Evolutionary conservation across 1,139 yeast species (phyloP), one percentile per base, ranked within the genome.

Genomic region (Zhuliangozyma blackwelliae): DNA sequence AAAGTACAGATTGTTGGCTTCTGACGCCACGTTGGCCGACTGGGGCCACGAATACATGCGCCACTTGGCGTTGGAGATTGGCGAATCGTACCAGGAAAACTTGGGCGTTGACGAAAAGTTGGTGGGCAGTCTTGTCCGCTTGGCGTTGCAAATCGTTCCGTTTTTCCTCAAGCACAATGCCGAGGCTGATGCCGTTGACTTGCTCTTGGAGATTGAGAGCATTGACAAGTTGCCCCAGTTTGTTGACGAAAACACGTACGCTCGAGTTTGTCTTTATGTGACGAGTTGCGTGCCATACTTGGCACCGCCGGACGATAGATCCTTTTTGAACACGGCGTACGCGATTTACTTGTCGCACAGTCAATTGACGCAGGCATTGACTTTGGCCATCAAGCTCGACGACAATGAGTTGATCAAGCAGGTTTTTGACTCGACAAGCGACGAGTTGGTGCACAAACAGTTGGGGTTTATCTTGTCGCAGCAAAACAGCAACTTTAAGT

Each of bases 11-110:
- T 68, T 94, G 48, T 65, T 82, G 44, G 77, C 95, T 4, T 45
- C 54, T 7, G 61, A 63, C 33, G 79, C 72, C 36, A 72, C 78
- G 29, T 76, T 88, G 46, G 82, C 82, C 35, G 86, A 82, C 49
- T 94, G 98, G 98, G 99, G 98, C 31, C 98, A 94, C 59, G 98
- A 92, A 61, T 92, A 94, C 59, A 79, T 92, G 57, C 90, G 98
- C 55, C 97, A 94, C 63, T 72, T 92, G 55, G 95, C 98, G 1
- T 67, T 92, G 45, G 97, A 92, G 62, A 87, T 92, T 49, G 98
- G 97, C 41, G 94, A 85, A 54, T 84, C 85, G 38, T 87, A 82
- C 61, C 81, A 78, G 46, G 82, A 74, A 36, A 71, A 79, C 44
- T 66, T 80, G 41, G 96, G 87, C 37, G 55, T 63, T 25, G 77